These are phyloP conservation scores for Hevea brasiliensis DNA, from an alignment of 345 rosid genomes.

Conservation along the genomic window DNA sequence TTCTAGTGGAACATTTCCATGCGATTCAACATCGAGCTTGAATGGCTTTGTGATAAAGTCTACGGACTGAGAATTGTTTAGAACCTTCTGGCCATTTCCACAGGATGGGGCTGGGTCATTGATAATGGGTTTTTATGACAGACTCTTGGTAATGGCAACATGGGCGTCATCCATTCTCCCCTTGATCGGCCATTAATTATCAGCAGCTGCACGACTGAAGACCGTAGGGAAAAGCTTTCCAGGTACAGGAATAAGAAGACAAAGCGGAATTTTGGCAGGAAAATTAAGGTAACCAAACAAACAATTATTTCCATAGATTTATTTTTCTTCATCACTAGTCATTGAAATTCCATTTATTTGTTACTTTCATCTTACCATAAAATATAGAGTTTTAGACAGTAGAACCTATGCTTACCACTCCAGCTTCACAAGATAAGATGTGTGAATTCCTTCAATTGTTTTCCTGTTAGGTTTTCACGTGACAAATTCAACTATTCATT, in stretches of 20 bases:
- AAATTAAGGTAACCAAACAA: conserved; percentile 66
- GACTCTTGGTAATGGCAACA: conserved; percentile 60
- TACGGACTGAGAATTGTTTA: conserved; percentile 48
- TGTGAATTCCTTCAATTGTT: conserved; percentile 15
- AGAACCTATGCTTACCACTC: no score
- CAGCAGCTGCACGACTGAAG: conserved; percentile 60
- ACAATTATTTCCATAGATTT: conserved; percentile 10
- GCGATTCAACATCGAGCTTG: conserved; percentile 23
- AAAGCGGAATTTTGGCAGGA: conserved; percentile 94
- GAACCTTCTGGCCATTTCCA: conserved; percentile 54
- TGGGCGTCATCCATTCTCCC: conserved; percentile 54
- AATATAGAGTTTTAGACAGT: background rate
- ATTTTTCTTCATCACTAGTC: conserved; percentile 16
- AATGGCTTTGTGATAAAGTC: conserved; percentile 33
- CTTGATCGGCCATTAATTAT: conserved; percentile 47
- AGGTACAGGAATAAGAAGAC: conserved; percentile 90
- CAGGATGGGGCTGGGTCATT: conserved; percentile 51
- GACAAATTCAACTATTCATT: background rate
- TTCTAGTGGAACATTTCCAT: conserved; percentile 13
- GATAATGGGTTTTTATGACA: conserved; percentile 57
- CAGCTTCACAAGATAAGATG: background rate
- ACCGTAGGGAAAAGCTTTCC: conserved; percentile 89
- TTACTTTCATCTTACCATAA: background rate
- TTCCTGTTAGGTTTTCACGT: background rate
- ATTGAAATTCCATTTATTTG: background rate